These are phyloP conservation scores for Pelargonium fulgidum DNA, from an alignment of 441 rosid species.

Conservation along the genomic window DNA sequence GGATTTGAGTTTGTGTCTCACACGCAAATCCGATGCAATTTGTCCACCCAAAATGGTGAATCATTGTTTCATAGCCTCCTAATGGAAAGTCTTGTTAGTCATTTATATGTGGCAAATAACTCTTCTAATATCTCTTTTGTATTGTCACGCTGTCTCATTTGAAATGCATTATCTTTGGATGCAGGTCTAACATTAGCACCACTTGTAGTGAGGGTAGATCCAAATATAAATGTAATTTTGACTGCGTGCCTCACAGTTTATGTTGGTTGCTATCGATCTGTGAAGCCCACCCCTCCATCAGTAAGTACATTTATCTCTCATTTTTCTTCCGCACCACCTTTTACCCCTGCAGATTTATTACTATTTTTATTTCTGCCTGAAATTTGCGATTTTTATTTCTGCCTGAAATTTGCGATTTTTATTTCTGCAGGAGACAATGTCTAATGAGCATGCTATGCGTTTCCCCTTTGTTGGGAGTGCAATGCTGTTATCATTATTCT, in stretches of 20 bases:
- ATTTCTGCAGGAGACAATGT: conserved; percentile 80
- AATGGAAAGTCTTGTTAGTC: background rate
- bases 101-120: background rate
- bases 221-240: conserved; percentile 81
- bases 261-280: conserved; percentile 88
- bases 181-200: conserved; percentile 90
- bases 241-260: conserved; percentile 77
- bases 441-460: conserved; percentile 96
- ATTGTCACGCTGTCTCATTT: background rate
- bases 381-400: conserved; percentile 1
- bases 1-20: no score
- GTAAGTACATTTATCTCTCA: conserved; percentile 36
- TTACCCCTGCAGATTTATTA: background rate
- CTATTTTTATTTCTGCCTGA: conserved; percentile 13
- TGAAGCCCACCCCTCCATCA: conserved; percentile 76
- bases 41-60: no score
- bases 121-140: background rate
- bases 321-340: background rate
- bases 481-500: conserved; percentile 81
- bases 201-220: conserved; percentile 74
- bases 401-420: conserved; percentile 18
- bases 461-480: conserved; percentile 98
- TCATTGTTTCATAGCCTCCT: background rate
- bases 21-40: no score
- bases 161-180: conserved; percentile 9